A percentile compares a stretch with the other conserved stretches of the same genome.
phyloP scores from a whole-genome alignment of 768 basidiomycete genomes.

The Amanita pallidorosea region DNA sequence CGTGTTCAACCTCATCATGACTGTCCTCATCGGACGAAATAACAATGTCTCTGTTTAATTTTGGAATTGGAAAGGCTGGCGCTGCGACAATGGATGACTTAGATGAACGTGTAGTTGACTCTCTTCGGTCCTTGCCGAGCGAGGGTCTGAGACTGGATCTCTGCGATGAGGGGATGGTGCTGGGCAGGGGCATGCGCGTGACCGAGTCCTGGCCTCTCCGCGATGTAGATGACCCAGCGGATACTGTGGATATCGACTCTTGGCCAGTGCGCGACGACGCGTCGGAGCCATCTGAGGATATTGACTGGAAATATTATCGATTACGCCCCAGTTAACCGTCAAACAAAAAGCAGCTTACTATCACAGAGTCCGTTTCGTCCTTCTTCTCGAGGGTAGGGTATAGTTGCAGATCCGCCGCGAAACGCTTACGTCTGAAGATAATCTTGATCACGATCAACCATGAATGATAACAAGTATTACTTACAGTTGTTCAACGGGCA shows the following conservation, averaged over 20 bases:
- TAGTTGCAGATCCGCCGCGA: conserved; percentile 19
- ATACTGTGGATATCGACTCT: not conserved
- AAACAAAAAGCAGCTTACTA: conserved; percentile 13
- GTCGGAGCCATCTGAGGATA: conserved; percentile 16
- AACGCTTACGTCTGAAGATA: conserved; percentile 18
- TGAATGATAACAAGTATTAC: not conserved
- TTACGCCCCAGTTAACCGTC: not conserved
- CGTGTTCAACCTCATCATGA: conserved; percentile 14
- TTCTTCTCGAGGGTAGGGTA: conserved; percentile 22
- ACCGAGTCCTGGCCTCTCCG: not conserved
- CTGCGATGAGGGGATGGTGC: too few species aligned
- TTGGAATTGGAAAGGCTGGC: conserved; percentile 3
- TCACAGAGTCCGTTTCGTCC: conserved; percentile 12
- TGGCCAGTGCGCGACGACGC: conserved; percentile 2
- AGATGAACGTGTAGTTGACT: not conserved
- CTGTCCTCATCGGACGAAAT: conserved; percentile 24
- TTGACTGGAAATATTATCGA: conserved; percentile 11
- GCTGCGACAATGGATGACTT: not conserved
- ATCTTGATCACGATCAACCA: not conserved
- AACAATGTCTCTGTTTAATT: conserved; percentile 15
- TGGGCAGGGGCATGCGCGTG: too few species aligned
- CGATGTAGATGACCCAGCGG: conserved; percentile 8
- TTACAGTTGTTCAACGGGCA: conserved; percentile 27
- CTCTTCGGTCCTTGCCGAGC: not conserved
- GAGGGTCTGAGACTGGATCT: not conserved